phyloP scores from a whole-genome alignment of 192 early-diverging fungal species.

The Endogone sp. region DNA sequence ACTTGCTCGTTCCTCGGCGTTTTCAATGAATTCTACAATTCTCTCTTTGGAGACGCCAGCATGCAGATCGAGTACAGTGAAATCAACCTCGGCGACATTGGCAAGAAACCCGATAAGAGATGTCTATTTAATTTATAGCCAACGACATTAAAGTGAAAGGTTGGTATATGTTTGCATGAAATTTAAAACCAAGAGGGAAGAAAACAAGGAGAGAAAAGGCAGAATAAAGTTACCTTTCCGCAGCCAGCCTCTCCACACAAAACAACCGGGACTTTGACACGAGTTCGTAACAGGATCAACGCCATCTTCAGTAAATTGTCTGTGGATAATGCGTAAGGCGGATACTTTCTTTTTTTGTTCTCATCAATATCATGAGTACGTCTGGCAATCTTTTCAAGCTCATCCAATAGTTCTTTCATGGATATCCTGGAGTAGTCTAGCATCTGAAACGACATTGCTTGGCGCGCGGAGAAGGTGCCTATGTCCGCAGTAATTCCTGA shows the following conservation, averaged over 20 bases:
- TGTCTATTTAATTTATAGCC: conserved; percentile 3
- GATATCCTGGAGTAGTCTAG: conserved; percentile 4
- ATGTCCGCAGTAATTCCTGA: background rate
- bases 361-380: background rate
- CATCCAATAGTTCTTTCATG: background rate
- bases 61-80: conserved; percentile 4
- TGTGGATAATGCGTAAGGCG: conserved; percentile 6
- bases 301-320: conserved; percentile 21
- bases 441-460: background rate
- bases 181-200: background rate
- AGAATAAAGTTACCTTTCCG: conserved; percentile 15
- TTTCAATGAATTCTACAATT: conserved; percentile 3
- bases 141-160: background rate
- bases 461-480: no score
- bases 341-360: conserved; percentile 4
- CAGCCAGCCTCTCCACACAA: conserved; percentile 17
- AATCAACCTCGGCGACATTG: conserved; percentile 10
- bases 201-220: background rate
- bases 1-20: conserved; percentile 1
- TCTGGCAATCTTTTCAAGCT: conserved; percentile 9
- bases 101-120: conserved; percentile 12
- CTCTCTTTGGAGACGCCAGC: conserved; percentile 7
- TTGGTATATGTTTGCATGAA: no score
- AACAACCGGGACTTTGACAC: conserved; percentile 17
- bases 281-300: conserved; percentile 10